Evolutionary conservation across 2,329 filamentous ascomycete species (phyloP), one percentile per base, ranked within the genome.

Genomic region (Teratosphaeria epicoccoides): DNA sequence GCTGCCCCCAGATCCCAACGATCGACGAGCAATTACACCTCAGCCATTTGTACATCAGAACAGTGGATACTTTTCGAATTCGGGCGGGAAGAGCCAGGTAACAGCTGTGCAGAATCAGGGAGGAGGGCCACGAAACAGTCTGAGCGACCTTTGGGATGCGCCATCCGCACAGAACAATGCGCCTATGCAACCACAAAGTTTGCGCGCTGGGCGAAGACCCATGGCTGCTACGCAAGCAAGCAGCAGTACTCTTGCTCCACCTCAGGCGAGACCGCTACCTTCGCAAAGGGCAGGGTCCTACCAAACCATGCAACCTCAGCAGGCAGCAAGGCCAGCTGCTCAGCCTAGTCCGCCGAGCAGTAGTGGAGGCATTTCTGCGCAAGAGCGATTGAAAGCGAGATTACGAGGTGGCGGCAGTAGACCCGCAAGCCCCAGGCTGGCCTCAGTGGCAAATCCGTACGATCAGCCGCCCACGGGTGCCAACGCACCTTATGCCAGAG

Each of bases 1-100:
- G 91, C 83, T 97, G 6, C 88, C 90, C 6, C 84, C 87, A 5
- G 88, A 95, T 68, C 90, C 88, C n/a, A 91, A 88, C 82, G 43
- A 76, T 77, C 33, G 74, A 78, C 54, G 58, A 9, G 50, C 76
- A 63, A 73, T 28, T 55, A 65, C 59, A 17, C 70, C 71, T 37
- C 56, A 63, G 51, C 62, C 71, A 51, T 62, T 66, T 51, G 47
- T 61, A 54, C 48, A 58, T 54, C 44, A 63, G 60, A 51, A 59
- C 61, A 52, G 56, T 53, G 20, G 22, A 7, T 56, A 63, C 62
- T 55, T 58, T 61, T 55, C 59, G 63, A 60, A 65, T 51, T 62
- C 67, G 24, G 62, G 64, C 29, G 68, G 68, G 43, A 58, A 55
- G 47, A 58, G 55, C 48, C 57, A 60, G 47, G 58, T 47, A 49